phyloP scores from a whole-genome alignment of 768 basidiomycete species.

The Mycena indigotica region DNA sequence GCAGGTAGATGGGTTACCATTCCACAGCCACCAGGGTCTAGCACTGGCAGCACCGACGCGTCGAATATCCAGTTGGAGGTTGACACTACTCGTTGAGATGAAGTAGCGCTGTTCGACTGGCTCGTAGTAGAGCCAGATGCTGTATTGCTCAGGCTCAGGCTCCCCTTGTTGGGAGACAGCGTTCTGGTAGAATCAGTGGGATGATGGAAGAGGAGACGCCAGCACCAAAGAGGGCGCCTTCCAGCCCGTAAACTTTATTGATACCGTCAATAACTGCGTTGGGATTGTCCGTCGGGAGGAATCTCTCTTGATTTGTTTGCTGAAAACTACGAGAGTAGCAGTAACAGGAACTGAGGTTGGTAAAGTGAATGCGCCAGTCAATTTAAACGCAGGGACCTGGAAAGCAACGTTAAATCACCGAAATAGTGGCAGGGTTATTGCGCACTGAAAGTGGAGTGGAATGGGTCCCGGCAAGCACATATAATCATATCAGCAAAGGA shows the following conservation, averaged over 20 bases:
- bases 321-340: conserved; percentile 44
- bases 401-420: conserved; percentile 39
- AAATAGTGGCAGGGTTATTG: background rate
- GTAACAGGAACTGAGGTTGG: background rate
- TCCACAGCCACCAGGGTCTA: background rate
- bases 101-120: background rate
- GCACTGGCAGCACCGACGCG: background rate
- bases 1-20: too few species aligned
- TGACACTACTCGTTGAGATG: background rate
- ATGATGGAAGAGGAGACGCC: conserved; percentile 40
- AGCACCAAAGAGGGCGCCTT: conserved; percentile 55
- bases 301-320: conserved; percentile 56
- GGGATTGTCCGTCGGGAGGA: conserved; percentile 49
- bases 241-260: conserved; percentile 52
- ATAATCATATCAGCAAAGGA: conserved; percentile 64
- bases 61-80: background rate
- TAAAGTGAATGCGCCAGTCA: conserved; percentile 50
- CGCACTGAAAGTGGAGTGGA: conserved; percentile 35
- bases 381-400: conserved; percentile 72
- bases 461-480: conserved; percentile 60
- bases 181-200: conserved; percentile 13
- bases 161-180: background rate
- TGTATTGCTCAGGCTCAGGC: background rate
- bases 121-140: background rate
- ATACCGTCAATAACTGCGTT: conserved; percentile 53